Evolutionary conservation across 306 rosid species (phyloP).

Genomic region (Hippophae rhamnoides): DNA sequence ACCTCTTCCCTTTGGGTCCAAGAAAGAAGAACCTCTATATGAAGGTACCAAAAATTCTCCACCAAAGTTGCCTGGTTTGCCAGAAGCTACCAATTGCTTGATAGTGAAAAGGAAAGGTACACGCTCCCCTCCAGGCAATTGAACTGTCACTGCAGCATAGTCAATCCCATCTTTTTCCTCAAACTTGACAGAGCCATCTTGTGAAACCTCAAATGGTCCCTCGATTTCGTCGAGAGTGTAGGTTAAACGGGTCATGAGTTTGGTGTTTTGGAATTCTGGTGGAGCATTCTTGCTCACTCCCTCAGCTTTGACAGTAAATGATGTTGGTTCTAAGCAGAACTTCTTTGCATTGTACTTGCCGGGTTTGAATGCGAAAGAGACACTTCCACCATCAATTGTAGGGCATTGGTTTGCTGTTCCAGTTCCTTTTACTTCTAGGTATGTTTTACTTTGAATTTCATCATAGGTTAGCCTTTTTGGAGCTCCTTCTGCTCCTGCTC

Average conservation of each 20-base stretch:
- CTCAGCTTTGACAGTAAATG: constrained; percentile 93
- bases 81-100: constrained; percentile 84
- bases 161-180: constrained; percentile 91
- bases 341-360: constrained; percentile 83
- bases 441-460: constrained; percentile 94
- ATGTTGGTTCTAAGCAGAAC: constrained; percentile 81
- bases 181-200: constrained; percentile 63
- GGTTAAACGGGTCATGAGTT: constrained; percentile 96
- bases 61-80: constrained; percentile 58
- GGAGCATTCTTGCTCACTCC: constrained; percentile 78
- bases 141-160: constrained; percentile 83
- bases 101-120: constrained; percentile 95
- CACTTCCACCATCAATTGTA: constrained; percentile 77
- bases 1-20: constrained; percentile 99
- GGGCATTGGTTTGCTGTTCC: constrained; percentile 99
- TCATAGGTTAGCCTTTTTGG: constrained; percentile 84
- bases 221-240: constrained; percentile 94
- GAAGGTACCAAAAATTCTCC: constrained; percentile 82
- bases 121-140: constrained; percentile 87
- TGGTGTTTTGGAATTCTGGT: constrained; percentile 78
- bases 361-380: constrained; percentile 57
- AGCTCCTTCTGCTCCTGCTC: constrained; percentile 83
- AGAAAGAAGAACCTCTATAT: constrained; percentile 84
- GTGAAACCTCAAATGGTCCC: constrained; percentile 76
- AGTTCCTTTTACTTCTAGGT: constrained; percentile 79